Evolutionary conservation across 2,329 filamentous ascomycete genomes (phyloP), one percentile per base, ranked within the genome.

Genomic region (Penicillium psychrosexuale): DNA sequence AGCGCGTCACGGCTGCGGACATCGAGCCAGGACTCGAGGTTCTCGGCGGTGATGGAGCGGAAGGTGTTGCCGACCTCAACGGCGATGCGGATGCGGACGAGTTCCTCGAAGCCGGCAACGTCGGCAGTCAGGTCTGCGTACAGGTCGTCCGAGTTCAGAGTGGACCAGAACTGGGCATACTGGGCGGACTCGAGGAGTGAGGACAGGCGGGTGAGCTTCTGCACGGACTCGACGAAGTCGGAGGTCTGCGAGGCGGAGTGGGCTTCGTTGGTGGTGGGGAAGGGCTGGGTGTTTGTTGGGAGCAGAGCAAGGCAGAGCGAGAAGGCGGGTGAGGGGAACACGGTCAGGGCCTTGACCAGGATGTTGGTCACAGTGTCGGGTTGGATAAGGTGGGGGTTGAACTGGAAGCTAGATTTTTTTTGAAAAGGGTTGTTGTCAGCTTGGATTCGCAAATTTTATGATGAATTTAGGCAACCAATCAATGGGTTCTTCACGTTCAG

Each of bases 341-440:
- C 90, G 66, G 93, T 96, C 73, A 99, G 87, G 65, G 92, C 84
- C 83, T 97, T 99, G 82, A 96, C 92, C 75, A 99, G 91, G 79
- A 97, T 89, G 84, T 97, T 97, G 82, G 94, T 97, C 77, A 94
- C 91, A 71, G 93, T 91, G 78, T 99, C 94, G 72, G 96, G 90
- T 81, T 94, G 93, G 72, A 92, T 87, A 67, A 96, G 90, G 81
- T 97, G 92, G 49, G 94, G 94, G 85, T 99, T 99, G 80, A 99
- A 96, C 81, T 99, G 95, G 84, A 99, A 99, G 63, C 94, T 99
- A 67, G 47, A 51, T 42, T 45, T 42, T 24, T 24, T 40, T 38
- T n/a, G 13, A 17, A 47, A 24, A 27, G 34, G 27, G 39, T 4
- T 38, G 17, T 24, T 40, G 51, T 63, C 51, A 63, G 62, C 46